phyloP scores from a whole-genome alignment of 306 rosid genomes.

The Fragaria iinumae region DNA sequence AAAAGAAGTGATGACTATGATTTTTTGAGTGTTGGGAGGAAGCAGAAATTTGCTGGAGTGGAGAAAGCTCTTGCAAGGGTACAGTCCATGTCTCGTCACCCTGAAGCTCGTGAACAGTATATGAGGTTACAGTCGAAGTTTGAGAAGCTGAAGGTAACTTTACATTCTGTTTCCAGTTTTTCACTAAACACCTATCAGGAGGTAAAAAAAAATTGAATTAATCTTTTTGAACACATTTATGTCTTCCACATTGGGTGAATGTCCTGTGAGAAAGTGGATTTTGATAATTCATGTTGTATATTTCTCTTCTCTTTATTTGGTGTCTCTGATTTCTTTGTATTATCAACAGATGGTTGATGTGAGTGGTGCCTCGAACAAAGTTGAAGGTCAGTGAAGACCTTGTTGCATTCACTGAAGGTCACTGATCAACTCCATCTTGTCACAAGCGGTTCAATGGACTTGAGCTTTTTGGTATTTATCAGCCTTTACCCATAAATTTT shows the following conservation, averaged over 20 bases:
- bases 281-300: neutral
- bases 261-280: neutral
- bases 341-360: conserved; percentile 23
- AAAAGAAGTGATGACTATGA: conserved; percentile 62
- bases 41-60: conserved; percentile 57
- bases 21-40: conserved; percentile 58
- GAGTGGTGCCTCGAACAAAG: conserved; percentile 4
- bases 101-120: conserved; percentile 69
- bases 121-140: conserved; percentile 53
- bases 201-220: neutral
- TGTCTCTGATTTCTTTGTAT: neutral
- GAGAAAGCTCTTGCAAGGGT: conserved; percentile 70
- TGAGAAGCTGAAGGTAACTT: conserved; percentile 47
- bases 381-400: conserved; percentile 17
- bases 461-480: neutral
- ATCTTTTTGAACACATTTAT: neutral
- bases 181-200: neutral
- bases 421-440: conserved; percentile 8
- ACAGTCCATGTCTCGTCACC: conserved; percentile 54
- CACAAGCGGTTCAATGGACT: neutral
- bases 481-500: neutral
- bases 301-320: neutral
- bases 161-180: neutral
- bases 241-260: neutral
- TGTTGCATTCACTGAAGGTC: neutral